Conservation (phyloP, 148 eudicot genomes). For the Diospyros lotus region DNA sequence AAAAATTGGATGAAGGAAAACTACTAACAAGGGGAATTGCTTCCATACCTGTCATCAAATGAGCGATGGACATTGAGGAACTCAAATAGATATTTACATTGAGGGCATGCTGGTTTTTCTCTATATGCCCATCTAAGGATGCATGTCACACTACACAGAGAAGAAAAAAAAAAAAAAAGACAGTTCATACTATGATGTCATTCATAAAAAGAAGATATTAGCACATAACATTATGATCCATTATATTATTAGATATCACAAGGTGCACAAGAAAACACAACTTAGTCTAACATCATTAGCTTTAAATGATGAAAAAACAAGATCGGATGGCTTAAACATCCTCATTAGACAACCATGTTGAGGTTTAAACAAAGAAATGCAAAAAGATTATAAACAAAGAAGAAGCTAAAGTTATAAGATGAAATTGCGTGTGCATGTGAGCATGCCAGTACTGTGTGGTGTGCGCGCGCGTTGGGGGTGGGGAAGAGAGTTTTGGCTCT, state of each 20-base stretch:
- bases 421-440: neutral
- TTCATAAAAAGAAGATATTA: neutral
- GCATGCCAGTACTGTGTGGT: too few relatives aligned
- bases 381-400: neutral
- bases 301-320: too few relatives aligned
- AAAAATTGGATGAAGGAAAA: neutral
- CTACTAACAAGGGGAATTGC: neutral
- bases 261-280: too few relatives aligned
- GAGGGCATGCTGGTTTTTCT: slow-evolving; percentile 82
- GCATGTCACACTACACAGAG: slow-evolving; percentile 63
- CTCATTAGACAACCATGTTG: neutral
- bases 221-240: neutral
- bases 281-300: too few relatives aligned
- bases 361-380: too few relatives aligned
- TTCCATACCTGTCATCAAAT: slow-evolving; percentile 77
- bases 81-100: slow-evolving; percentile 87
- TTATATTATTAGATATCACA: neutral
- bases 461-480: too few relatives aligned
- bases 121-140: slow-evolving; percentile 88
- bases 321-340: neutral
- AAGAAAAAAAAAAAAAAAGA: neutral
- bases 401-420: neutral
- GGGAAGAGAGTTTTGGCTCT: too few relatives aligned
- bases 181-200: slow-evolving; percentile 7
- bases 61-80: slow-evolving; percentile 67